These are phyloP conservation scores for Saccharomyces mikatae DNA, from an alignment of 805 yeast genomes.

Conservation along the genomic window DNA sequence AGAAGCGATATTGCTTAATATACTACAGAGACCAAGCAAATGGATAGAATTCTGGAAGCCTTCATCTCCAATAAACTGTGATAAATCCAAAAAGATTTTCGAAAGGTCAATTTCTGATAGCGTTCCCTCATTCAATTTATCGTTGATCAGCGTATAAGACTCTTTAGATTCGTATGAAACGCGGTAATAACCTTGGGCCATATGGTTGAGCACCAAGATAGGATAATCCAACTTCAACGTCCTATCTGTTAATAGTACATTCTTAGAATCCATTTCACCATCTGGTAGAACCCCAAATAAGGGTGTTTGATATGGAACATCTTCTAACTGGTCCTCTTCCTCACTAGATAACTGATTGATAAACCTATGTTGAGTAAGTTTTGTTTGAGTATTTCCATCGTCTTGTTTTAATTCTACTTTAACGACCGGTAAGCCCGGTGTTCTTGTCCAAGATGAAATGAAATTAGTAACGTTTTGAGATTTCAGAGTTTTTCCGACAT, in stretches of 20 bases:
- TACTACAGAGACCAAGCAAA: constrained; percentile 21
- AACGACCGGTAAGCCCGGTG: constrained; percentile 53
- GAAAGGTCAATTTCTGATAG: constrained; percentile 24
- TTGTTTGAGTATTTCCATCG: constrained; percentile 24
- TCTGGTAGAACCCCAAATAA: constrained; percentile 27
- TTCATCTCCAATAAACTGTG: constrained; percentile 25
- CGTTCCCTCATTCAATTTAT: constrained; percentile 11
- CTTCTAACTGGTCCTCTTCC: constrained; percentile 36
- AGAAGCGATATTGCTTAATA: constrained; percentile 15
- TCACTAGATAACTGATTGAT: constrained; percentile 9
- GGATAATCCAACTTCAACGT: constrained; percentile 14
- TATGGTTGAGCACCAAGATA: constrained; percentile 16
- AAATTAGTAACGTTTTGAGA: constrained; percentile 23
- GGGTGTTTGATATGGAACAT: constrained; percentile 57
- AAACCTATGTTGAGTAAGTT: constrained; percentile 35
- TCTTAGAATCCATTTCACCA: constrained; percentile 14
- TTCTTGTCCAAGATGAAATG: constrained; percentile 48
- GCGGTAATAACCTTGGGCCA: constrained; percentile 37
- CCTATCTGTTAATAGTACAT: constrained; percentile 26
- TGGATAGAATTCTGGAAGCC: constrained; percentile 21
- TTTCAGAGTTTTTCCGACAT: constrained; percentile 15
- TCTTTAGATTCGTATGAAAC: constrained; percentile 36
- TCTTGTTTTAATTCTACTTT: constrained; percentile 25
- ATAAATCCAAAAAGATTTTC: constrained; percentile 31
- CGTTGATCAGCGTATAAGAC: constrained; percentile 23